Base-by-base conservation (phyloP, 164 flowering plant species). In the Saururus chinensis region DNA sequence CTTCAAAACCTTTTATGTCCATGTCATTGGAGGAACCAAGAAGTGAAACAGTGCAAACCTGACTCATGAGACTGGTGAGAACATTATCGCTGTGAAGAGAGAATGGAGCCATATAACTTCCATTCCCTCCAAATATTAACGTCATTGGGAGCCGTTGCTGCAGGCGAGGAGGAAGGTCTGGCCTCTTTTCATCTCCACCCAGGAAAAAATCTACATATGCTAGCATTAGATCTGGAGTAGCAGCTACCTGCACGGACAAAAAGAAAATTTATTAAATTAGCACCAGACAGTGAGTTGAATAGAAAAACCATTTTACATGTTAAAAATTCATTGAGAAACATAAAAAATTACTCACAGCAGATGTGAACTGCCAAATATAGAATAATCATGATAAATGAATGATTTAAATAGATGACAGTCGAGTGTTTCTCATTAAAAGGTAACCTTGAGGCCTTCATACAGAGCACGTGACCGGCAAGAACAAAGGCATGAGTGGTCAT, bases 391-490 rank as follows among this genome's bases (percentile, higher is more conserved):
- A 30, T 30, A 30, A 30, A 30, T 30, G 37, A 6, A 30, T n/a
- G n/a, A n/a, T n/a, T 30, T 30, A 6, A 30, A 30, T 30, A 30
- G 4, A 45, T 8, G 14, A 45, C 14, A 45, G 12, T 8, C 11
- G 45, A 41, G 45, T 8, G 12, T 8, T 41, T 41, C 45, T 13
- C 45, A 41, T 12, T 45, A 45, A 17, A 45, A 12, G 17, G 14
- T 45, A 65, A 93, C 98, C 98, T 93, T 93, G 37, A 93, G 81
- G 59, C 98, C 98, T 78, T 93, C 97, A 77, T 93, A 93, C 16
- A 93, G 92, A 66, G 98, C 98, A 68, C 98, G 92, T 19, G 95
- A 93, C 59, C 98, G 90, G 66, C 98, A 93, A 63, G 98, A 93
- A 51, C 98, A 90, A 63, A 93, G 72, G 75, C 98, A 93, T 58